phyloP scores from a whole-genome alignment of 139 green algal genomes.

The Diplosphaera chodatii region DNA sequence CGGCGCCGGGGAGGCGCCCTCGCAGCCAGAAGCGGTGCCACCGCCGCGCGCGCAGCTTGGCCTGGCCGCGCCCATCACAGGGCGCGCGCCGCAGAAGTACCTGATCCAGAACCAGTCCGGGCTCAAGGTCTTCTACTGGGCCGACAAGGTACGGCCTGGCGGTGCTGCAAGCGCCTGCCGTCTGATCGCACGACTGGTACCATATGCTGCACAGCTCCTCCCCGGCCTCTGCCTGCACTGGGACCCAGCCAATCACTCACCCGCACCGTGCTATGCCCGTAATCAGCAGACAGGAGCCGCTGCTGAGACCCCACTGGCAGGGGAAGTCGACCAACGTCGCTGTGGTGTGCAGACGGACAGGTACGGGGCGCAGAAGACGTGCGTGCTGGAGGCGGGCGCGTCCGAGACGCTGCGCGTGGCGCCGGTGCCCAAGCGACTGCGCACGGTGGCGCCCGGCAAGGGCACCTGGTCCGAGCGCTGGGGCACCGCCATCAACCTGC shows the following conservation, averaged over 20 bases:
- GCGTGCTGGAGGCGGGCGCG: slow-evolving; percentile 26
- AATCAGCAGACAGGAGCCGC: too few relatives aligned
- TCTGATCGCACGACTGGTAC: too few relatives aligned
- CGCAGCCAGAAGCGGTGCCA: not conserved
- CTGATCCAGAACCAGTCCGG: slow-evolving; percentile 79
- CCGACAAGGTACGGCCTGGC: slow-evolving; percentile 21
- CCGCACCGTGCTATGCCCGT: too few relatives aligned
- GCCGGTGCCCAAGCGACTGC: slow-evolving; percentile 30
- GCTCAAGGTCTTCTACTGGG: slow-evolving; percentile 69
- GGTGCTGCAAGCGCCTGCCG: too few relatives aligned
- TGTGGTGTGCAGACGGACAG: not conserved
- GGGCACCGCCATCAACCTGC: slow-evolving; percentile 64
- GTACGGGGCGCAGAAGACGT: slow-evolving; percentile 2
- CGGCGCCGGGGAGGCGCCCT: not conserved
- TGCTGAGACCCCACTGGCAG: too few relatives aligned
- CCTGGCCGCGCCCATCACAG: not conserved
- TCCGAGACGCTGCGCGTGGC: slow-evolving; percentile 48
- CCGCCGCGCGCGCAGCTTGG: not conserved
- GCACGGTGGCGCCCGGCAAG: slow-evolving; percentile 20
- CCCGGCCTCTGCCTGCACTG: too few relatives aligned
- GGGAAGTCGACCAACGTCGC: too few relatives aligned
- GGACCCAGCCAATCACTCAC: too few relatives aligned
- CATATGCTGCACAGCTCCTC: too few relatives aligned
- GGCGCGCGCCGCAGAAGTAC: slow-evolving; percentile 69
- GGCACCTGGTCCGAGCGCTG: slow-evolving; percentile 37